Evolutionary conservation across 2,329 filamentous ascomycete species (phyloP), one percentile per base, ranked within the genome.

Genomic region (Exophiala sp.): DNA sequence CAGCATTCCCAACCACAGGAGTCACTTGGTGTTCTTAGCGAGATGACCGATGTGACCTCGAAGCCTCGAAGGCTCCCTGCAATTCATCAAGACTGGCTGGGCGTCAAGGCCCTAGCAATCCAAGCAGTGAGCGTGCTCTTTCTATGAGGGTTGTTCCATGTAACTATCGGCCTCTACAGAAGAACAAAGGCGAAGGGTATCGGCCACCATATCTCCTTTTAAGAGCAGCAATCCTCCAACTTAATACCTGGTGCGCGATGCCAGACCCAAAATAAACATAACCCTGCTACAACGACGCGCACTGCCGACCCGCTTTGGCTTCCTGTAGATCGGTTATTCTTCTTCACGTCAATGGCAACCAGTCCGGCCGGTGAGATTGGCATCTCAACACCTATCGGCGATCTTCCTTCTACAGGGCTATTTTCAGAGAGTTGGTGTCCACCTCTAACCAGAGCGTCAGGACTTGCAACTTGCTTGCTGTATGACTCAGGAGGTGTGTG

Each of bases 291-390:
- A 18, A 46, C 24, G 10, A 27, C 18, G 30, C 38, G 43, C 43
- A 46, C 8, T 21, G 43, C 24, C 43, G 43, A 46, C 38, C 43
- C 18, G 24, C 11, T 46, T 38, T 23, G 32, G 21, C 18, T 35
- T 35, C 4, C 14, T 37, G 30, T 37, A 35, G 27, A 34, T n/a
- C n/a, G n/a, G n/a, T n/a, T 44, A 14, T 18, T 11, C 10, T 32
- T 10, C 8, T 32, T 21, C 16, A 22, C 8, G 10, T 13, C 14
- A 11, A 14, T 43, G 40, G 22, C 23, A 23, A n/a, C 13, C 14
- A 18, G 5, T 19, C 22, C 21, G 22, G 40, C n/a, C n/a, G 23
- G 5, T 30, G 8, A 16, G 14, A 7, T 9, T 43, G 40, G 40
- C 16, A 43, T 29, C 34, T 2, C 4, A 6, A 34, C 34, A 18